These are phyloP conservation scores for Suillus brevipes DNA, from an alignment of 768 basidiomycete species.

Conservation along the genomic window DNA sequence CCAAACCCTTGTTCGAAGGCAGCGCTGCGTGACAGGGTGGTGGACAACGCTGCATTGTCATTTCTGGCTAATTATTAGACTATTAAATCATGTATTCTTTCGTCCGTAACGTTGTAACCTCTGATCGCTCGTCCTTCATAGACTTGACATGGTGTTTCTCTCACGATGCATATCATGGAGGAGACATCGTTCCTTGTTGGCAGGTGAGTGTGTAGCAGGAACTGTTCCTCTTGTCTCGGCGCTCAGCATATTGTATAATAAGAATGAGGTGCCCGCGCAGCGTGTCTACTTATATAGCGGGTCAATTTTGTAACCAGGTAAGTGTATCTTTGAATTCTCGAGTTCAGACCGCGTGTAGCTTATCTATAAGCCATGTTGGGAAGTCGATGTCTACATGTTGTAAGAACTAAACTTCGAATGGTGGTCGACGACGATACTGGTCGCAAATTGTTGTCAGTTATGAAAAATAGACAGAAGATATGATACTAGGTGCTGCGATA, in stretches of 20 bases:
- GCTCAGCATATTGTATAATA: neutral
- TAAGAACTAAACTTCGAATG: neutral
- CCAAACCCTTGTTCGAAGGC: neutral
- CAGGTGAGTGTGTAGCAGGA: neutral
- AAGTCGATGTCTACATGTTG: too few relatives aligned
- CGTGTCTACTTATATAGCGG: too few relatives aligned
- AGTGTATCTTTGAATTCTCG: neutral
- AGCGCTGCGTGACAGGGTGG: neutral
- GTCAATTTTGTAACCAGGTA: neutral
- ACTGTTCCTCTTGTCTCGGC: neutral
- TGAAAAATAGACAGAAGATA: neutral
- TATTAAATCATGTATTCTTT: neutral
- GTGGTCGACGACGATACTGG: neutral
- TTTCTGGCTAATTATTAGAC: neutral
- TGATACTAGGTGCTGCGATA: neutral
- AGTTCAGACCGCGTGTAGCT: neutral
- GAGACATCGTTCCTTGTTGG: neutral
- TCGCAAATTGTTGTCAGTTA: neutral
- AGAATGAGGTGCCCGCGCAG: neutral
- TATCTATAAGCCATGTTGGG: neutral
- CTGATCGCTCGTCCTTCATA: neutral
- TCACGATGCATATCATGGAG: neutral
- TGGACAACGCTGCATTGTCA: neutral
- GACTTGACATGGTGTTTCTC: neutral
- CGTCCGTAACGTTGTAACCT: neutral